Percentiles rank a stretch among this genome's conserved stretches.
Conservation (phyloP, 106 monocot genomes). For the Allium fistulosum region DNA sequence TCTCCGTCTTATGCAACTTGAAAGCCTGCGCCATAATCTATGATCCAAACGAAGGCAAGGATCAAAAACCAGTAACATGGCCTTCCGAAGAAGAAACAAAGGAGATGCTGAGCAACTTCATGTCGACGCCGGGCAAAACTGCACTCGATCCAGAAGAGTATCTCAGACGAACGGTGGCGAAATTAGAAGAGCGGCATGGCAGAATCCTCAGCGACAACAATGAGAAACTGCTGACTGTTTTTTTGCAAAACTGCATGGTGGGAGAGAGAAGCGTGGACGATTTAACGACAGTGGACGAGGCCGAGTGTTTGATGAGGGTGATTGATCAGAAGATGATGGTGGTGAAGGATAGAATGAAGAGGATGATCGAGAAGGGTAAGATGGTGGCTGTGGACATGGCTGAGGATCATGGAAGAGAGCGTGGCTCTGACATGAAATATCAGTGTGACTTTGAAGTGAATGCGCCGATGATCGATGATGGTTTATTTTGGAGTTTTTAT, state of each 20-base stretch:
- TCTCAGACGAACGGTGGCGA: background rate
- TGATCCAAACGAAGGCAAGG: background rate
- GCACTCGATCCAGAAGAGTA: background rate
- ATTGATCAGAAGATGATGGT: background rate
- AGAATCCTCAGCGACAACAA: background rate
- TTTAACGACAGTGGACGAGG: background rate
- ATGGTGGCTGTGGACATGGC: background rate
- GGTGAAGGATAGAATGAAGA: background rate
- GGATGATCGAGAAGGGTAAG: background rate
- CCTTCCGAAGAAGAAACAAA: constrained; percentile 1
- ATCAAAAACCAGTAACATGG: constrained; percentile 1
- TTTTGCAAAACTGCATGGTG: background rate
- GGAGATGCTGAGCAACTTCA: background rate
- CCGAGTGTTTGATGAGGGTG: background rate
- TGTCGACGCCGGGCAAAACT: background rate
- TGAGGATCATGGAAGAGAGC: too few relatives aligned
- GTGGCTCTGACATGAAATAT: too few relatives aligned
- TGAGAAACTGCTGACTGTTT: background rate
- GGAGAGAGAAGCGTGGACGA: background rate
- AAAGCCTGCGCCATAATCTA: constrained; percentile 2
- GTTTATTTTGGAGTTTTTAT: too few relatives aligned
- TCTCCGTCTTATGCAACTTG: background rate
- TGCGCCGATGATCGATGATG: too few relatives aligned
- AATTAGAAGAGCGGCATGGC: background rate
- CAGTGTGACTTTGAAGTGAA: too few relatives aligned